Percentiles rank a stretch among this genome's conserved stretches.
Conservation (phyloP, 139 green algal species). For the Chlorella ohadii region DNA sequence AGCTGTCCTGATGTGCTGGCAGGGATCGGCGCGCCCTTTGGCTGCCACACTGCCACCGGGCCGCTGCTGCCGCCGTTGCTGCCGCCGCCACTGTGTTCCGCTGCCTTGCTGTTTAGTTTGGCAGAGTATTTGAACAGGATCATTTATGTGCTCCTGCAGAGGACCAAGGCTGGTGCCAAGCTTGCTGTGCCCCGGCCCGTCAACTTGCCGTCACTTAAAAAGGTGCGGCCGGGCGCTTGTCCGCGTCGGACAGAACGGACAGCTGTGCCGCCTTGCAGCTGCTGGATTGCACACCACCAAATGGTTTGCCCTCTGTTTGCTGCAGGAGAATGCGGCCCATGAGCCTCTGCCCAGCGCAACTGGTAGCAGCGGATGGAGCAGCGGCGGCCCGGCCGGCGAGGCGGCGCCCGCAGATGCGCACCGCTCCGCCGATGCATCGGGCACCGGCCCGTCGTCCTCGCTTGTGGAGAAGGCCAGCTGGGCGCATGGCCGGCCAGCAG, state of each 20-base stretch:
- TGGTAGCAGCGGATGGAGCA: conserved; percentile 14
- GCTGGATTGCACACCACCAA: not conserved
- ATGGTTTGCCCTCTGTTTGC: no score
- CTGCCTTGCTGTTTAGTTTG: no score
- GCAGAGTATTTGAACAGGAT: no score
- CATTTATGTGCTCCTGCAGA: conserved; percentile 27
- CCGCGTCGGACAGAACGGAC: not conserved
- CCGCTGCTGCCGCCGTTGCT: no score
- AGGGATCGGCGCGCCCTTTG: no score
- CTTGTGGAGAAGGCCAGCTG: conserved; percentile 56
- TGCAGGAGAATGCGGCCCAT: conserved; percentile 82
- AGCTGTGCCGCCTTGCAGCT: not conserved
- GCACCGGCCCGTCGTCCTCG: not conserved
- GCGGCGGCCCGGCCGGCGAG: conserved; percentile 5
- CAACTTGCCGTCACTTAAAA: conserved; percentile 85
- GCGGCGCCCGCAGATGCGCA: not conserved
- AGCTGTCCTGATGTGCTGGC: no score
- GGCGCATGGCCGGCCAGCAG: conserved; percentile 40
- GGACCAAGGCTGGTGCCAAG: conserved; percentile 52
- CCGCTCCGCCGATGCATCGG: not conserved
- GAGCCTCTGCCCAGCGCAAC: conserved; percentile 53
- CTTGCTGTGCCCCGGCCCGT: conserved; percentile 82
- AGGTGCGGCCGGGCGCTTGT: conserved; percentile 52
- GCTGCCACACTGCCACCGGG: not conserved
- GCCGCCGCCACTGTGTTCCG: no score